Conservation (phyloP, 2,329 filamentous ascomycete genomes). For the Sporothrix pseudoabietina region DNA sequence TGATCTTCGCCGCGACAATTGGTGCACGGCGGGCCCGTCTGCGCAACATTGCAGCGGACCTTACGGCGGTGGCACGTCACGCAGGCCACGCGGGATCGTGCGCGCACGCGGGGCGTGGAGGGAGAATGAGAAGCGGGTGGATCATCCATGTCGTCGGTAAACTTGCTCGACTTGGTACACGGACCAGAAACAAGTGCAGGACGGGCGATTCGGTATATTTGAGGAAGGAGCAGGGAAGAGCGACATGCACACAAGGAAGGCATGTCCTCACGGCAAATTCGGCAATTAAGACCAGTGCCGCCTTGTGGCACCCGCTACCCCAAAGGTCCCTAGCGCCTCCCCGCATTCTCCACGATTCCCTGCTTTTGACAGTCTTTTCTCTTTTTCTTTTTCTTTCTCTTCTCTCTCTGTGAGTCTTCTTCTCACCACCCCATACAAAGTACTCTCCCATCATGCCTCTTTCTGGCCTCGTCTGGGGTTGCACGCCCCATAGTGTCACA, state of each 20-base stretch:
- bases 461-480: background rate
- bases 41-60: slow-evolving; percentile 25
- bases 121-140: background rate
- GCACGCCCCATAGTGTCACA: background rate
- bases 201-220: slow-evolving; percentile 20
- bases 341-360: slow-evolving; percentile 22
- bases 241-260: background rate
- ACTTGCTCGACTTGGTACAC: too few species aligned
- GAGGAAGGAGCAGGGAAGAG: background rate
- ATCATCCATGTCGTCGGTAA: background rate
- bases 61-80: slow-evolving; percentile 21
- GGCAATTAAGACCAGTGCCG: background rate
- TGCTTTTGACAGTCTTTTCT: background rate
- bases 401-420: background rate
- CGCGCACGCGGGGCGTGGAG: background rate
- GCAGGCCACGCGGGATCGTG: slow-evolving; percentile 17
- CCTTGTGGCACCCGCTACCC: background rate
- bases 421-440: background rate
- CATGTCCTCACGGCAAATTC: slow-evolving; percentile 8
- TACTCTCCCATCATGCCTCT: background rate
- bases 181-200: background rate
- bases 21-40: slow-evolving; percentile 22
- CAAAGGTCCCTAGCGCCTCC: slow-evolving; percentile 16
- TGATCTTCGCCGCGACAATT: slow-evolving; percentile 11
- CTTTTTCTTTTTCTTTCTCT: background rate